A percentile compares a stretch with the other conserved stretches of the same genome.
These are phyloP conservation scores for Bondarzewia mesenterica DNA, from an alignment of 1,284 basidiomycete species.

Conservation along the genomic window DNA sequence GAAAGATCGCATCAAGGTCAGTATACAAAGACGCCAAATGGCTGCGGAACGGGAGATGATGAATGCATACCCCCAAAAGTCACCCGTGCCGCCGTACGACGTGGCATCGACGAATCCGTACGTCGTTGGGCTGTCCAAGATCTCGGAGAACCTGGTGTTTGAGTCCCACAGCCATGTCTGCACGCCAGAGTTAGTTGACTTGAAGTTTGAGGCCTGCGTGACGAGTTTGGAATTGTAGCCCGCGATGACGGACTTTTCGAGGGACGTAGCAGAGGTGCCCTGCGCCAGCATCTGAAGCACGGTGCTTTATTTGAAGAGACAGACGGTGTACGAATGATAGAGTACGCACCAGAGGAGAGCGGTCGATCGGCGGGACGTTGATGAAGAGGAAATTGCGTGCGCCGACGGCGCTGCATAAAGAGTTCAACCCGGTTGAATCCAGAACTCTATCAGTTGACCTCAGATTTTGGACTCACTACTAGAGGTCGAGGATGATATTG, in stretches of 20 bases:
- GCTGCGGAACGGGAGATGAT: not conserved
- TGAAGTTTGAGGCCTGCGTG: constrained; percentile 29
- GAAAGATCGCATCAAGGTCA: not conserved
- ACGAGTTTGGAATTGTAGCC: constrained; percentile 43
- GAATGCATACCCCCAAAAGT: constrained; percentile 48
- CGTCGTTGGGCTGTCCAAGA: constrained; percentile 37
- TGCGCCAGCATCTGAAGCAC: constrained; percentile 38
- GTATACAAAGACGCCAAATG: not conserved
- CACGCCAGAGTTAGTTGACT: constrained; percentile 37
- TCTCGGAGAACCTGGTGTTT: constrained; percentile 39
- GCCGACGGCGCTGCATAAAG: constrained; percentile 29
- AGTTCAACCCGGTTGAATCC: no score
- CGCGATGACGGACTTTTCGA: constrained; percentile 38
- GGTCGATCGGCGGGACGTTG: constrained; percentile 48
- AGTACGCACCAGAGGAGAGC: constrained; percentile 38
- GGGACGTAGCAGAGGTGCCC: constrained; percentile 29
- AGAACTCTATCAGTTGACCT: no score
- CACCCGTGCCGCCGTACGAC: constrained; percentile 35
- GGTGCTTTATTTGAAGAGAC: not conserved
- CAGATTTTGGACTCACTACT: no score
- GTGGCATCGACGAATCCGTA: constrained; percentile 48
- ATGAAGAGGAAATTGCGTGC: constrained; percentile 53
- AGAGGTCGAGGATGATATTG: no score
- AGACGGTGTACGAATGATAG: not conserved
- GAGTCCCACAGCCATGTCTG: constrained; percentile 45